Conservation (phyloP, 176 grass and related monocot genomes). For the Carex scoparia region DNA sequence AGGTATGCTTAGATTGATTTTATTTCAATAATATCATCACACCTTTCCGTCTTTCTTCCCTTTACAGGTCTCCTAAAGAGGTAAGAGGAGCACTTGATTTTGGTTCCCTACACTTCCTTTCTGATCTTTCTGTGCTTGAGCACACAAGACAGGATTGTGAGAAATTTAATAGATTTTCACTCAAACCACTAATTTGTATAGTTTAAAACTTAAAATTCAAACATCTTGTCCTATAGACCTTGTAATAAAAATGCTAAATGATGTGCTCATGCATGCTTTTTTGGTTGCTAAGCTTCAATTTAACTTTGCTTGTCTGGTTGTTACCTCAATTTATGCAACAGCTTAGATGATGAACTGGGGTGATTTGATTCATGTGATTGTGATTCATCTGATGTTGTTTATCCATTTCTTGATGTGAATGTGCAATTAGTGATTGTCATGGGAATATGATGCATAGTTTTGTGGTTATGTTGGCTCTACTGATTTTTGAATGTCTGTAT, state of each 20-base stretch:
- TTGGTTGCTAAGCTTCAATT: neutral
- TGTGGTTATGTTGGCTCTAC: neutral
- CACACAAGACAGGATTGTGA: constrained; percentile 52
- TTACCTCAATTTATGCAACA: constrained; percentile 12
- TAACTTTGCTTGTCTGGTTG: constrained; percentile 9
- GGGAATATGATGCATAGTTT: neutral
- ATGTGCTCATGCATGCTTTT: constrained; percentile 14
- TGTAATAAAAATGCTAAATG: constrained; percentile 11
- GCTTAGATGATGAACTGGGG: neutral
- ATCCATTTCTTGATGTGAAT: neutral
- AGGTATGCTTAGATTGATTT: constrained; percentile 50
- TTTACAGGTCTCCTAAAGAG: constrained; percentile 77
- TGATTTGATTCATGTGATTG: constrained; percentile 9
- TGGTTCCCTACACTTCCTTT: constrained; percentile 49
- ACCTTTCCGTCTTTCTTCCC: constrained; percentile 38
- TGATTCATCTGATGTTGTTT: constrained; percentile 1
- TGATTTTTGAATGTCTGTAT: neutral
- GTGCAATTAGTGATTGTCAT: neutral
- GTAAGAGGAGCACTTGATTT: constrained; percentile 65
- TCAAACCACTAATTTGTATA: constrained; percentile 13
- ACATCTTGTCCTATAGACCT: constrained; percentile 10
- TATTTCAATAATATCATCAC: constrained; percentile 36
- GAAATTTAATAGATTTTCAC: constrained; percentile 24
- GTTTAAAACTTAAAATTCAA: constrained; percentile 5
- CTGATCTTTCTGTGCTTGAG: constrained; percentile 29